phyloP scores from a whole-genome alignment of 441 rosid species.

The Mallotus repandus region DNA sequence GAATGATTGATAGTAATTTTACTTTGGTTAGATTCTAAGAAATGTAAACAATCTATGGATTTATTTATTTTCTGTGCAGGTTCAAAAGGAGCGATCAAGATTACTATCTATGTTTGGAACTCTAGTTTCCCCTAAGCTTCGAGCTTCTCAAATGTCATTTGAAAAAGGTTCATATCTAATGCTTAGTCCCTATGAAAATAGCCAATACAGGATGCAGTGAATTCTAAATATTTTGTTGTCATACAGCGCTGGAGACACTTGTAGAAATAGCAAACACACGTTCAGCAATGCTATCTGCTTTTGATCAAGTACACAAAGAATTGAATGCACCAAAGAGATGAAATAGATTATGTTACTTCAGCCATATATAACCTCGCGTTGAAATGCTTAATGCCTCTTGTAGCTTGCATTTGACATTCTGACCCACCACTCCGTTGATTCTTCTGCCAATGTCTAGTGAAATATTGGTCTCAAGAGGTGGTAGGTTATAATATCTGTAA shows the following conservation, averaged over 20 bases:
- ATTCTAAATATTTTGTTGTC: slow-evolving; percentile 6
- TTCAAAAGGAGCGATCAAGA: slow-evolving; percentile 68
- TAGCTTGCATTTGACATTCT: too few relatives aligned
- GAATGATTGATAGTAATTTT: too few relatives aligned
- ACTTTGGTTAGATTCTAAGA: background rate
- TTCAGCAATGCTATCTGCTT: slow-evolving; percentile 55
- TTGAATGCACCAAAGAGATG: slow-evolving; percentile 28
- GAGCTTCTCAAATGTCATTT: slow-evolving; percentile 75
- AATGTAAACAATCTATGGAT: background rate
- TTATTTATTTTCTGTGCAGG: slow-evolving; percentile 34
- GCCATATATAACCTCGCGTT: slow-evolving; percentile 8
- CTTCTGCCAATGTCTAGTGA: too few relatives aligned
- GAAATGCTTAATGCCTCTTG: too few relatives aligned
- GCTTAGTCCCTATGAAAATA: slow-evolving; percentile 7
- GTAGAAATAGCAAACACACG: slow-evolving; percentile 80
- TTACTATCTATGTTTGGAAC: slow-evolving; percentile 74
- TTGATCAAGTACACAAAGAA: slow-evolving; percentile 40
- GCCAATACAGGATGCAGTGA: background rate
- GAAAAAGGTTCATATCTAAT: slow-evolving; percentile 61
- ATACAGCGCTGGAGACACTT: slow-evolving; percentile 71
- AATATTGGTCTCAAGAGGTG: too few relatives aligned
- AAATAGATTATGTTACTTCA: slow-evolving; percentile 20
- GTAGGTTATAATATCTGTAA: too few relatives aligned
- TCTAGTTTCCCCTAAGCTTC: slow-evolving; percentile 87
- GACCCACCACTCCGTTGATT: background rate